These are phyloP conservation scores for Metschnikowia sp. DNA, from an alignment of 805 yeast species.

Conservation along the genomic window DNA sequence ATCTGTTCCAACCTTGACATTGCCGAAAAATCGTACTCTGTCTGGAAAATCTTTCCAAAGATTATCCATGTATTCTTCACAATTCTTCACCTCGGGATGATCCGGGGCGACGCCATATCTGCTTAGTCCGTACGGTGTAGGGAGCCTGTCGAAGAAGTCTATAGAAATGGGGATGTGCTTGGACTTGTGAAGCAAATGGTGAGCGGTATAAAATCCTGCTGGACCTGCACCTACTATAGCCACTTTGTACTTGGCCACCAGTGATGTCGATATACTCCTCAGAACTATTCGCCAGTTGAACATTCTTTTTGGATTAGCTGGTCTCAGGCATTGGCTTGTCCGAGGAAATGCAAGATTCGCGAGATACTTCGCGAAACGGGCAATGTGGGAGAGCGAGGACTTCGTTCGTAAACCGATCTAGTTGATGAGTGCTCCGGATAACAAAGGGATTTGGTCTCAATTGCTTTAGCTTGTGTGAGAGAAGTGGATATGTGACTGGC, in stretches of 20 bases:
- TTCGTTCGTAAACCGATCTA: no score
- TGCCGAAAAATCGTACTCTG: constrained; percentile 58
- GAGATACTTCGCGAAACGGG: no score
- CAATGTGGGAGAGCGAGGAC: no score
- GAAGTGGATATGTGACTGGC: no score
- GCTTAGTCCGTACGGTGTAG: constrained; percentile 88
- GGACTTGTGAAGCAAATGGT: constrained; percentile 41
- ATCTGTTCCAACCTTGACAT: constrained; percentile 64
- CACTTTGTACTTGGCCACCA: constrained; percentile 29
- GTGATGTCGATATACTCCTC: constrained; percentile 5
- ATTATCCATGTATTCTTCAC: constrained; percentile 69
- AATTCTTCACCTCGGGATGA: constrained; percentile 92
- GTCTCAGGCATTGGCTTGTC: no score
- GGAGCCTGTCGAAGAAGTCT: constrained; percentile 78
- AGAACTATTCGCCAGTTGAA: not conserved
- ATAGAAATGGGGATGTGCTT: constrained; percentile 37
- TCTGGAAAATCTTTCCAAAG: constrained; percentile 27
- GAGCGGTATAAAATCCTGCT: constrained; percentile 39
- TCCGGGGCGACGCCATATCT: constrained; percentile 99
- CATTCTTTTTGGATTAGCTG: not conserved
- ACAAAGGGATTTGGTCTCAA: no score
- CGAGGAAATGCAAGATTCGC: no score
- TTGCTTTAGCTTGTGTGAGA: no score
- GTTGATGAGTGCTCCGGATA: no score
- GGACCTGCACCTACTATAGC: constrained; percentile 96